A percentile compares a stretch with the other conserved stretches of the same genome.
Evolutionary conservation across 805 yeast species (phyloP).

Genomic region (Ogataea zsoltii): DNA sequence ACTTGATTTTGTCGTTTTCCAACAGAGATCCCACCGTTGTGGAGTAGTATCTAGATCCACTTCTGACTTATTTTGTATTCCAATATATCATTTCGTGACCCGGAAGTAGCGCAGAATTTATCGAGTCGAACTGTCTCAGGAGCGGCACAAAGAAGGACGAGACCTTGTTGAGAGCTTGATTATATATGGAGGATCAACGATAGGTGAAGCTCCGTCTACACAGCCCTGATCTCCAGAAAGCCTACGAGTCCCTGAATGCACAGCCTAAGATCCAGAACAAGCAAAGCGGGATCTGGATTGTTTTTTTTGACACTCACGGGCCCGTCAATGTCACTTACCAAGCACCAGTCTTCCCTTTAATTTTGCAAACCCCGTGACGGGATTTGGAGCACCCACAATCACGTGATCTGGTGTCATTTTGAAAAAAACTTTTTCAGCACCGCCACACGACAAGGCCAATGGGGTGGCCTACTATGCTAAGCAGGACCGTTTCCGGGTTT

Average conservation of each 20-base stretch:
- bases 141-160: too few relatives aligned
- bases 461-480: constrained; percentile 5
- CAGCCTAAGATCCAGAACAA: too few relatives aligned
- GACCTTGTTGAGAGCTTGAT: too few relatives aligned
- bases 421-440: constrained; percentile 6
- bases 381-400: constrained; percentile 10
- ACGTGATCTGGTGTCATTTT: constrained; percentile 15
- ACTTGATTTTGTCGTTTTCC: constrained; percentile 75
- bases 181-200: too few relatives aligned
- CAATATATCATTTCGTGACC: neutral
- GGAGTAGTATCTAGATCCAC: constrained; percentile 2
- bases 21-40: constrained; percentile 54
- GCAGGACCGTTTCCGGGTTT: neutral
- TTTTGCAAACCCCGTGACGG: constrained; percentile 7
- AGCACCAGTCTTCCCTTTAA: neutral
- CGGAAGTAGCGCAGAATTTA: too few relatives aligned
- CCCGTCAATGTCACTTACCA: too few relatives aligned
- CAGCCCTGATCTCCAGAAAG: too few relatives aligned
- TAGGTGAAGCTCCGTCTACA: too few relatives aligned
- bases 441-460: constrained; percentile 16
- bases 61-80: constrained; percentile 7
- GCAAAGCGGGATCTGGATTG: neutral
- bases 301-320: too few relatives aligned
- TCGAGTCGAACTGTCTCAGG: too few relatives aligned
- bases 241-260: too few relatives aligned